Percentiles rank a stretch among this genome's conserved stretches.
These are phyloP conservation scores for Herpetospermum pedunculosum DNA, from an alignment of 306 rosid species.

Conservation along the genomic window DNA sequence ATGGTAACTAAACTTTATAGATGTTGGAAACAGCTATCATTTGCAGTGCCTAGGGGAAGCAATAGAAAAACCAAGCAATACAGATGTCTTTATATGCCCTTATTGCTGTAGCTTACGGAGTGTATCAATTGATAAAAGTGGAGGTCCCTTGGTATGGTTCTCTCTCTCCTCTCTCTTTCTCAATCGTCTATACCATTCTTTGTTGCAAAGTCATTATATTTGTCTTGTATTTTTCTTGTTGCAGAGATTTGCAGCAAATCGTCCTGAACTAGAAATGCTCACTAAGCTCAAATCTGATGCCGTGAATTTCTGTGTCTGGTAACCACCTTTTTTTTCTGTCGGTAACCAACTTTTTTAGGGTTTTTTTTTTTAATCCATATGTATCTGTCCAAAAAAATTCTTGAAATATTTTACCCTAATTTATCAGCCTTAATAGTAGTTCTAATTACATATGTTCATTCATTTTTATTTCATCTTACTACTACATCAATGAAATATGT, in stretches of 20 bases:
- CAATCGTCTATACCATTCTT: slow-evolving; percentile 2
- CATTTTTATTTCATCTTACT: background rate
- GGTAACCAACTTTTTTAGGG: background rate
- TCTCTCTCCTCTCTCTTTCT: slow-evolving; percentile 6
- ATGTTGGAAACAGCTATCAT: slow-evolving; percentile 66
- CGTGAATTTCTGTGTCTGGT: slow-evolving; percentile 50
- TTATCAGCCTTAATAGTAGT: background rate
- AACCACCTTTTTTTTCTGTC: slow-evolving; percentile 12
- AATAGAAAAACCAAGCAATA: slow-evolving; percentile 11
- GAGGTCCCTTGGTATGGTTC: slow-evolving; percentile 44
- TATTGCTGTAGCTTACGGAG: slow-evolving; percentile 41
- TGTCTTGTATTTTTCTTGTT: slow-evolving; percentile 17
- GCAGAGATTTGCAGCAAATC: slow-evolving; percentile 48
- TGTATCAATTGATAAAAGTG: slow-evolving; percentile 29
- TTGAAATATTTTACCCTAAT: background rate
- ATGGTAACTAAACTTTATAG: background rate
- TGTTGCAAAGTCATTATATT: background rate
- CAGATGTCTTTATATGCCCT: slow-evolving; percentile 32
- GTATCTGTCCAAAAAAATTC: background rate
- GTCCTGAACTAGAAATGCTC: slow-evolving; percentile 41
- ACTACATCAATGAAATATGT: background rate
- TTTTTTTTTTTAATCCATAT: background rate
- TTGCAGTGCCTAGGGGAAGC: slow-evolving; percentile 42
- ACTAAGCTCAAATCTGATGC: slow-evolving; percentile 36
- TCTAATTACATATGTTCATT: background rate